Conservation (phyloP, 2,329 filamentous ascomycete genomes). For the Ascochyta rabiei region DNA sequence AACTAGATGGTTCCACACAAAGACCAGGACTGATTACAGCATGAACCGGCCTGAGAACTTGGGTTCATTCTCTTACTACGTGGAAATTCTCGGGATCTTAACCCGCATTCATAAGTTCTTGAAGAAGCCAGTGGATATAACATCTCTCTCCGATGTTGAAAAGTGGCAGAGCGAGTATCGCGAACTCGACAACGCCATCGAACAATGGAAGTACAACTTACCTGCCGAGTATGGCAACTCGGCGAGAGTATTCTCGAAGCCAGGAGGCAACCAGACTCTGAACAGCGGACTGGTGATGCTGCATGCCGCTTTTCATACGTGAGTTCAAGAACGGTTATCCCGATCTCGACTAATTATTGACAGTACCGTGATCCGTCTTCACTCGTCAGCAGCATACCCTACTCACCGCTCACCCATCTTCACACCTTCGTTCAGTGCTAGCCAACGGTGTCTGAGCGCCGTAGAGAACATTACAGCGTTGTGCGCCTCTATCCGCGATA, state of each 20-base stretch:
- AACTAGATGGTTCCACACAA: conserved; percentile 75
- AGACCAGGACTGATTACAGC: conserved; percentile 62
- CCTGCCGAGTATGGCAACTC: conserved; percentile 86
- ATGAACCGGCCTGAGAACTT: conserved; percentile 78
- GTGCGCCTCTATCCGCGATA: conserved; percentile 75
- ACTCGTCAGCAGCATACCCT: conserved; percentile 91
- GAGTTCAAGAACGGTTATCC: conserved; percentile 37
- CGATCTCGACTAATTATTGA: conserved; percentile 23
- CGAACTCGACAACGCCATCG: conserved; percentile 79
- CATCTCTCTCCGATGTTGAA: conserved; percentile 81
- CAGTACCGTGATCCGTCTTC: conserved; percentile 81
- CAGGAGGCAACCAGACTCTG: conserved; percentile 69
- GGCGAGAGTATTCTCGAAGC: conserved; percentile 69
- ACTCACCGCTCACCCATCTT: conserved; percentile 88
- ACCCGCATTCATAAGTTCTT: conserved; percentile 88
- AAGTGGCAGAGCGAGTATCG: conserved; percentile 88
- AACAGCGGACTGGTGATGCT: conserved; percentile 90
- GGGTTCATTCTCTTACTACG: conserved; percentile 86
- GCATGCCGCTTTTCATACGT: conserved; percentile 87
- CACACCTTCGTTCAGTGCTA: conserved; percentile 84
- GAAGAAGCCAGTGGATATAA: conserved; percentile 88
- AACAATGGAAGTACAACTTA: conserved; percentile 82
- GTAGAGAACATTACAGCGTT: conserved; percentile 74
- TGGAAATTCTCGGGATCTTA: conserved; percentile 86
- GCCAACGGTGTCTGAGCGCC: conserved; percentile 79